phyloP scores from a whole-genome alignment of 2,329 filamentous ascomycete genomes.

The Colletotrichum sp. region DNA sequence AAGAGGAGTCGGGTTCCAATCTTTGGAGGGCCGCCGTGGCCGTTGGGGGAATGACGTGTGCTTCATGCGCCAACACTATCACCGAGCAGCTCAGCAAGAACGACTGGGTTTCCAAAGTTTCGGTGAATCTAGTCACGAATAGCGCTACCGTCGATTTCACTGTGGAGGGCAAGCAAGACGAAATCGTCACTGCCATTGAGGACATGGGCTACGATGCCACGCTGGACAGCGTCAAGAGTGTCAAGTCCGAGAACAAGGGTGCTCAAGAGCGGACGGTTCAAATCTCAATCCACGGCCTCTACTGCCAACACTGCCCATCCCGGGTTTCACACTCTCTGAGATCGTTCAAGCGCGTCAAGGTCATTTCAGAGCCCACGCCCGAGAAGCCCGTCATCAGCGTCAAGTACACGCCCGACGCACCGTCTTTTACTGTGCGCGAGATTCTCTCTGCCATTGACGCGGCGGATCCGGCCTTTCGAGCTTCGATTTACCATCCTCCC shows the following conservation, averaged over 20 bases:
- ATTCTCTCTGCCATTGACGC: conserved; percentile 73
- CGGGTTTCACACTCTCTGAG: conserved; percentile 60
- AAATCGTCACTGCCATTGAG: conserved; percentile 44
- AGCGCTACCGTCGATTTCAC: conserved; percentile 60
- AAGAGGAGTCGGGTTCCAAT: conserved; percentile 48
- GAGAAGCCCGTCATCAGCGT: conserved; percentile 73
- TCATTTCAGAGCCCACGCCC: conserved; percentile 61
- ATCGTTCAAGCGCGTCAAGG: conserved; percentile 56
- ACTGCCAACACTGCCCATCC: conserved; percentile 73
- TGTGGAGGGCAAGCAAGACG: conserved; percentile 16
- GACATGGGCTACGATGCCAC: conserved; percentile 65
- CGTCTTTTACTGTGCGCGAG: conserved; percentile 75
- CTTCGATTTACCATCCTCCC: conserved; percentile 78
- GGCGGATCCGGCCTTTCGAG: conserved; percentile 69
- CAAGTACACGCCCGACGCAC: conserved; percentile 71
- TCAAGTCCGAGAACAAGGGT: conserved; percentile 30
- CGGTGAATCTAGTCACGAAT: conserved; percentile 64
- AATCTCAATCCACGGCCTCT: conserved; percentile 74
- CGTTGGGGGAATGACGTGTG: conserved; percentile 77
- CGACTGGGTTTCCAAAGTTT: conserved; percentile 56
- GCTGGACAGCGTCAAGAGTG: conserved; percentile 46
- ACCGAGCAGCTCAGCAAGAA: conserved; percentile 62
- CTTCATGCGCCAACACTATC: conserved; percentile 70
- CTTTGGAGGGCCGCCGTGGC: conserved; percentile 61
- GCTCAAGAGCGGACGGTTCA: conserved; percentile 61